Evolutionary conservation across 2,329 filamentous ascomycete species (phyloP).

Genomic region (Dactylellina cionopaga): DNA sequence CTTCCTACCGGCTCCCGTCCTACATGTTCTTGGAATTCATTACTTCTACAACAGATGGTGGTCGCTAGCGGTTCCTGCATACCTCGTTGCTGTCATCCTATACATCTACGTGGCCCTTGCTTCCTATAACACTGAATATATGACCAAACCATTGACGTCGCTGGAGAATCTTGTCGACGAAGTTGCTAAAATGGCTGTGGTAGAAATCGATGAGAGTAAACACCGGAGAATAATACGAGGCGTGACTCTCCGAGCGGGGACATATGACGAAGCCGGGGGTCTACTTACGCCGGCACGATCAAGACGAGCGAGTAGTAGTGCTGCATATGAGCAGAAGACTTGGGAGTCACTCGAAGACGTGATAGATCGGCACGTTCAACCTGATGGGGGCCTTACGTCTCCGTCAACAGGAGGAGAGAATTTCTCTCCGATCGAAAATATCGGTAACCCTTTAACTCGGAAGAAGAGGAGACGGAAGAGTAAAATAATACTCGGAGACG

Average conservation of each 20-base stretch:
- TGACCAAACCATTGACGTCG: constrained; percentile 81
- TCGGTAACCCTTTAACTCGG: constrained; percentile 16
- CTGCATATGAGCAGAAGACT: constrained; percentile 31
- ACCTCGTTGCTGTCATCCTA: constrained; percentile 84
- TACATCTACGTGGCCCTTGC: constrained; percentile 96
- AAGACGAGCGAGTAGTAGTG: constrained; percentile 29
- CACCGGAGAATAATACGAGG: constrained; percentile 60
- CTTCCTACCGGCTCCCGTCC: constrained; percentile 88
- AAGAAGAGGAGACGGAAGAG: constrained; percentile 59
- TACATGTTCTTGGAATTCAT: constrained; percentile 91
- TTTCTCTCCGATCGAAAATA: constrained; percentile 41
- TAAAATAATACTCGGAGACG: constrained; percentile 56
- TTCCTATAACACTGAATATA: constrained; percentile 85
- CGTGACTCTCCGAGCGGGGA: constrained; percentile 54
- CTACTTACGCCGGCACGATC: constrained; percentile 25
- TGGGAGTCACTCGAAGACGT: constrained; percentile 46
- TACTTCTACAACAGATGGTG: constrained; percentile 99
- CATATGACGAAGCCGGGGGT: constrained; percentile 18
- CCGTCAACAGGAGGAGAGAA: constrained; percentile 45
- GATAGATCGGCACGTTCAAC: constrained; percentile 19
- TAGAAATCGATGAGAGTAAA: constrained; percentile 76
- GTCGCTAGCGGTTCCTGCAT: constrained; percentile 90
- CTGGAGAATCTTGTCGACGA: constrained; percentile 93
- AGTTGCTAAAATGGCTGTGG: constrained; percentile 82
- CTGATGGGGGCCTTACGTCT: constrained; percentile 40